Percentiles rank a stretch among this genome's conserved stretches.
Conservation (phyloP, 768 basidiomycete species). For the Saitozyma sp. region DNA sequence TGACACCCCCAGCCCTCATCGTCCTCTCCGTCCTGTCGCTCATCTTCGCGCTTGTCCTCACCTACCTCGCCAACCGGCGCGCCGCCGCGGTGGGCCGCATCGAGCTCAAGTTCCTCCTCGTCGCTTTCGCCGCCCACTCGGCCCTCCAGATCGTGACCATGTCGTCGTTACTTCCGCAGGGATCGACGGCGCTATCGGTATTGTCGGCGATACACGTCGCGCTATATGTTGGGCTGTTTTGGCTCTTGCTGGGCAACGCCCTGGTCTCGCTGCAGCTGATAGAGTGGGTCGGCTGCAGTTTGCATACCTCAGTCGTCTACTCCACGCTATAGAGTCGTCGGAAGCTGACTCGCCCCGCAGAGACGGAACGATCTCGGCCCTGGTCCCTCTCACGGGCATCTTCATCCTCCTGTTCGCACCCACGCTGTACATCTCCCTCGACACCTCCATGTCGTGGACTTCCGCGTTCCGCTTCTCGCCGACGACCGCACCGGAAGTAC, state of each 20-base stretch:
- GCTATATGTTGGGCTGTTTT: conserved; percentile 72
- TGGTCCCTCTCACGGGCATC: conserved; percentile 62
- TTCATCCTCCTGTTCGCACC: conserved; percentile 72
- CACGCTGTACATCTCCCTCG: conserved; percentile 80
- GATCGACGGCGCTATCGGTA: conserved; percentile 66
- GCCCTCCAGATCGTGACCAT: conserved; percentile 78
- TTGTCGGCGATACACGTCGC: conserved; percentile 79
- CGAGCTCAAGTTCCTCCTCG: conserved; percentile 51
- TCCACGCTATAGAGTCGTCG: not conserved
- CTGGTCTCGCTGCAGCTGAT: conserved; percentile 65
- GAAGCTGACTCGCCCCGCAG: conserved; percentile 18
- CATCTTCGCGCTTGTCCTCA: conserved; percentile 62
- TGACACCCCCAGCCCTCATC: conserved; percentile 66
- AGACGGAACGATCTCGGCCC: conserved; percentile 47
- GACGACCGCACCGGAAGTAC: conserved; percentile 61
- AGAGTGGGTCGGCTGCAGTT: conserved; percentile 83
- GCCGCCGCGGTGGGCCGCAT: conserved; percentile 79
- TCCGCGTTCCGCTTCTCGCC: conserved; percentile 61
- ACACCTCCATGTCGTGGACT: conserved; percentile 71
- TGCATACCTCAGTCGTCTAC: not conserved
- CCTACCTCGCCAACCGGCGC: conserved; percentile 63
- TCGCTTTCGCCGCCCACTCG: conserved; percentile 56
- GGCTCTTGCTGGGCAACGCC: conserved; percentile 56
- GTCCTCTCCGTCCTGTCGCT: conserved; percentile 74
- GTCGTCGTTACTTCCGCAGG: conserved; percentile 76